A percentile compares a stretch with the other conserved stretches of the same genome.
These are phyloP conservation scores for Hansenula sp. DNA, from an alignment of 1,139 yeast species.

Conservation along the genomic window DNA sequence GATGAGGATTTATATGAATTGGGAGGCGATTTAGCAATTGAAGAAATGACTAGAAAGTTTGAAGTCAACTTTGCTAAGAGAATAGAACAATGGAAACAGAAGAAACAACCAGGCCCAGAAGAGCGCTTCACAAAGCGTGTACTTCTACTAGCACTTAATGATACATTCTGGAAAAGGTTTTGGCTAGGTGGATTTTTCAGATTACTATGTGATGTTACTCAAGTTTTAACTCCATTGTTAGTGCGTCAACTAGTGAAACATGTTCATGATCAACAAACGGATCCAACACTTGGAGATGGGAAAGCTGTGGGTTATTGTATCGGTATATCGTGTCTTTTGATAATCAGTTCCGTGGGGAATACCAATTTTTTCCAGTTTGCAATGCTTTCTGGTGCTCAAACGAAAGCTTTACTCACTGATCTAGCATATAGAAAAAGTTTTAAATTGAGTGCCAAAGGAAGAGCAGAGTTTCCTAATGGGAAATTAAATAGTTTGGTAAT, in stretches of 20 bases:
- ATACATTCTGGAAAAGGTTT: conserved; percentile 44
- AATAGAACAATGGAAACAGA: conserved; percentile 17
- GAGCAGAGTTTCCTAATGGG: conserved; percentile 37
- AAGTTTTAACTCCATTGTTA: conserved; percentile 37
- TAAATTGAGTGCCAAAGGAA: conserved; percentile 33
- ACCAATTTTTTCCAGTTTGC: conserved; percentile 53
- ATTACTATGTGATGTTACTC: conserved; percentile 37
- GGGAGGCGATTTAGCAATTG: conserved; percentile 31
- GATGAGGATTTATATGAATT: conserved; percentile 37
- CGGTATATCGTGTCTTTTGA: conserved; percentile 40
- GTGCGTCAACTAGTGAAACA: conserved; percentile 38
- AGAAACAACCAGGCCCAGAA: conserved; percentile 17
- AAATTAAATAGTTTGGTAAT: conserved; percentile 64
- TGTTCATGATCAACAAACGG: conserved; percentile 27
- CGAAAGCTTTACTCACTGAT: conserved; percentile 40
- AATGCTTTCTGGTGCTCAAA: conserved; percentile 49
- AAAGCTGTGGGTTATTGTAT: conserved; percentile 50
- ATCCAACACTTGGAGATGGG: conserved; percentile 26
- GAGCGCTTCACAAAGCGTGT: conserved; percentile 27
- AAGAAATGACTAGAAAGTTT: conserved; percentile 23
- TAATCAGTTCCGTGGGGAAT: conserved; percentile 37
- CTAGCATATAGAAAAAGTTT: conserved; percentile 38
- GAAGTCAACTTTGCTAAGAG: conserved; percentile 20
- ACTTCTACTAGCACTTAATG: conserved; percentile 38
- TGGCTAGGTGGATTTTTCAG: conserved; percentile 35